A percentile compares a stretch with the other conserved stretches of the same genome.
phyloP scores from a whole-genome alignment of 371 early-diverging fungal genomes.

The Zychaea mexicana region DNA sequence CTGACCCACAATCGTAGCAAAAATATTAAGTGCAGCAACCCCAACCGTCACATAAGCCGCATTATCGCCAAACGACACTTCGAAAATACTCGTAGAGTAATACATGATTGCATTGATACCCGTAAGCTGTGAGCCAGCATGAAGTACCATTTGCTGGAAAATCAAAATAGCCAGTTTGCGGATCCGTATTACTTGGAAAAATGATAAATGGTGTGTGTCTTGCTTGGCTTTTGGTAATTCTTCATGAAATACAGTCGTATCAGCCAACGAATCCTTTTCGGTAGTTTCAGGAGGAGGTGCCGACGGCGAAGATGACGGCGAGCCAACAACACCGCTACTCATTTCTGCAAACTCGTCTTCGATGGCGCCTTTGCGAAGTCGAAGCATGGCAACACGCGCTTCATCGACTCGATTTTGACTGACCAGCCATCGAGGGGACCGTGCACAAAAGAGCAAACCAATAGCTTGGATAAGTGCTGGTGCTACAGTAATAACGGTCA shows the following conservation, averaged over 20 bases:
- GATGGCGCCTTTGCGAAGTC: conserved; percentile 62
- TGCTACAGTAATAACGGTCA: conserved; percentile 60
- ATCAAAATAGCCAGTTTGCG: conserved; percentile 30
- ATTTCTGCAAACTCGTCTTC: conserved; percentile 67
- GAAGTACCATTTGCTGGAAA: conserved; percentile 59
- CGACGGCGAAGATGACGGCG: conserved; percentile 26
- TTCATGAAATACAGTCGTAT: no score
- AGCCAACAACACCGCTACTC: conserved; percentile 31
- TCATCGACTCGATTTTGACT: conserved; percentile 59
- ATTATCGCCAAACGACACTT: conserved; percentile 33
- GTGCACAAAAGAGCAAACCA: conserved; percentile 70
- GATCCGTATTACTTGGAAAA: conserved; percentile 34
- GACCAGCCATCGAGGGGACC: conserved; percentile 77
- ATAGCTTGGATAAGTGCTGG: conserved; percentile 71
- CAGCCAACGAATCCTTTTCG: conserved; percentile 12
- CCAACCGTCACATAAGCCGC: conserved; percentile 47
- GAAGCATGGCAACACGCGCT: conserved; percentile 57
- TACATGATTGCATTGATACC: conserved; percentile 88
- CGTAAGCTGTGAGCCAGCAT: conserved; percentile 74
- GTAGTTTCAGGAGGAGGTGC: background rate
- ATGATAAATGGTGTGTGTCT: conserved; percentile 19
- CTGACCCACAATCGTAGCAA: conserved; percentile 50
- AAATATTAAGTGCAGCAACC: conserved; percentile 51
- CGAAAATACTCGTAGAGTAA: conserved; percentile 75
- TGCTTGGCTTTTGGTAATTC: background rate